phyloP scores from a whole-genome alignment of 352 stramenopile genomes.

The Phytophthora pluvialis region DNA sequence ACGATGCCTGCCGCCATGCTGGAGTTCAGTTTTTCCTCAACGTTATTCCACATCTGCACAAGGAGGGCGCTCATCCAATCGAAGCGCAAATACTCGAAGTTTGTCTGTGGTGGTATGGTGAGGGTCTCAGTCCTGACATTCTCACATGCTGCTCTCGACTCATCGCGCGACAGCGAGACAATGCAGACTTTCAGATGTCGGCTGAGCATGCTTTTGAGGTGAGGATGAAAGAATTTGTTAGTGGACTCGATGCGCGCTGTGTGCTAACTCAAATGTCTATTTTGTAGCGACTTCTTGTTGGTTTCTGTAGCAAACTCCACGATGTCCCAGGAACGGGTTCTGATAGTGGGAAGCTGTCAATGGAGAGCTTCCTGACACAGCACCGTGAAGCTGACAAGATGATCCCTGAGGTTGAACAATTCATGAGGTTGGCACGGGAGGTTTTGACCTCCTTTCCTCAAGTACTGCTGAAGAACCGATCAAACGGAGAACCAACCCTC shows the following conservation, averaged over 20 bases:
- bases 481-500: slow-evolving; percentile 33
- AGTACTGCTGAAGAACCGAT: slow-evolving; percentile 33
- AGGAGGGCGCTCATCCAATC: slow-evolving; percentile 23
- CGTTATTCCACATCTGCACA: slow-evolving; percentile 37
- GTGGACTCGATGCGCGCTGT: background rate
- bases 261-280: background rate
- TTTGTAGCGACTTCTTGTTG: slow-evolving; percentile 41
- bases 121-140: slow-evolving; percentile 49
- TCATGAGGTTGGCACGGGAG: slow-evolving; percentile 50
- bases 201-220: slow-evolving; percentile 41
- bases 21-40: slow-evolving; percentile 63
- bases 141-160: slow-evolving; percentile 51
- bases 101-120: slow-evolving; percentile 51
- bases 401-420: slow-evolving; percentile 56
- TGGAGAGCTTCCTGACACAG: slow-evolving; percentile 45
- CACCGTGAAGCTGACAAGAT: slow-evolving; percentile 47
- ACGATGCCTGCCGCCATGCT: slow-evolving; percentile 38
- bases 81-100: slow-evolving; percentile 52
- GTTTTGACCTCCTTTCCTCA: slow-evolving; percentile 54
- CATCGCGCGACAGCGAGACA: slow-evolving; percentile 44
- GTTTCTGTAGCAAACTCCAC: slow-evolving; percentile 53
- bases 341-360: slow-evolving; percentile 27
- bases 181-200: slow-evolving; percentile 31
- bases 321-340: slow-evolving; percentile 33
- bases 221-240: slow-evolving; percentile 1